Evolutionary conservation across 805 yeast genomes (phyloP).

Genomic region (Kazachstania martiniae): DNA sequence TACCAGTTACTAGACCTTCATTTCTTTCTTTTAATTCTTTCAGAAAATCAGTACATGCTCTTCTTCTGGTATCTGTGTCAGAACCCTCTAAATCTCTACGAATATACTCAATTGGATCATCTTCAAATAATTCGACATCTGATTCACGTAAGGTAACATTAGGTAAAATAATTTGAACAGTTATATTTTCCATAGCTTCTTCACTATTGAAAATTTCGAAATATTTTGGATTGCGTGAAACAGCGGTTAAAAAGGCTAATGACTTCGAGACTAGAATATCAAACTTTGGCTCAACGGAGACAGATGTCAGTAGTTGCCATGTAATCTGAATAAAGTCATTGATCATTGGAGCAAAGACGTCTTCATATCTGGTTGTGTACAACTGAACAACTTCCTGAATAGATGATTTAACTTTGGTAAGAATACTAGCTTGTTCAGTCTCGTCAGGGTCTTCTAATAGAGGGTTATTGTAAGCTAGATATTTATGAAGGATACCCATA

Average conservation of each 20-base stretch:
- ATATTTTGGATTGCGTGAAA: constrained; percentile 60
- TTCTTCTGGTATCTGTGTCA: constrained; percentile 84
- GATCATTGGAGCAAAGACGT: constrained; percentile 72
- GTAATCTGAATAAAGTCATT: constrained; percentile 69
- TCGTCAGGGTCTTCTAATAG: constrained; percentile 44
- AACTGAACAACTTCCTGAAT: constrained; percentile 78
- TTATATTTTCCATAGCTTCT: constrained; percentile 58
- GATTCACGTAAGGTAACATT: constrained; percentile 75
- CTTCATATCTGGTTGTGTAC: constrained; percentile 85
- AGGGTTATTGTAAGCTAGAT: constrained; percentile 50
- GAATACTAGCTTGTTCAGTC: constrained; percentile 54
- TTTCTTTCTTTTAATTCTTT: constrained; percentile 75
- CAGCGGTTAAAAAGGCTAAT: constrained; percentile 70
- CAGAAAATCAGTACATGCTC: constrained; percentile 86
- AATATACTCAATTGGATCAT: constrained; percentile 89
- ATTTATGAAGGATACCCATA: constrained; percentile 75
- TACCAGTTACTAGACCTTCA: constrained; percentile 61
- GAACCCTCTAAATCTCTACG: constrained; percentile 93
- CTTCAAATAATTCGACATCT: constrained; percentile 91
- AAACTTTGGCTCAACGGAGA: constrained; percentile 62
- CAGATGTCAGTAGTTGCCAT: constrained; percentile 63
- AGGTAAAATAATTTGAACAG: constrained; percentile 79
- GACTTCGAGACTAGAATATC: constrained; percentile 79
- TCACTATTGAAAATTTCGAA: constrained; percentile 53
- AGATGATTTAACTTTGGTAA: constrained; percentile 66